Percentiles rank a stretch among this genome's conserved stretches.
These are phyloP conservation scores for Salicornia ramosissima DNA, from an alignment of 148 eudicot genomes.

Conservation along the genomic window DNA sequence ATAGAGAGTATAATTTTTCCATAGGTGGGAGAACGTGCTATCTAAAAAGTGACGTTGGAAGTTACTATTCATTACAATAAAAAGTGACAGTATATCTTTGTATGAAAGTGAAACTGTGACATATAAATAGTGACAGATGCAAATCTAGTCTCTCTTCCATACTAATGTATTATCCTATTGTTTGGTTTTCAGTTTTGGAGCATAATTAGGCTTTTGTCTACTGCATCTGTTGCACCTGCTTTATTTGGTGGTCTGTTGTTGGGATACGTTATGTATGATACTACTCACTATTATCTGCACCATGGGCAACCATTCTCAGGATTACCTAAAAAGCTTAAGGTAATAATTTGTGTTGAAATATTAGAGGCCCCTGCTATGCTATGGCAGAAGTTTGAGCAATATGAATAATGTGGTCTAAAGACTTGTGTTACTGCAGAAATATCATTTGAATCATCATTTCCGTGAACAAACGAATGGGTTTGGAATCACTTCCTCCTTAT, in stretches of 20 bases:
- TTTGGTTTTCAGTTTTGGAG: conserved; percentile 54
- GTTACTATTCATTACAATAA: too few species aligned
- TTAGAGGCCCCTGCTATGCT: neutral
- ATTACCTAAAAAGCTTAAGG: conserved; percentile 59
- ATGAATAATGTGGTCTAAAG: neutral
- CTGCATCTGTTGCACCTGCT: conserved; percentile 58
- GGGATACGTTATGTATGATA: conserved; percentile 73
- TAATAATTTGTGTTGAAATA: conserved; percentile 17
- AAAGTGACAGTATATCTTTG: neutral
- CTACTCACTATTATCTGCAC: conserved; percentile 79
- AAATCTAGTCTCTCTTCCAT: neutral
- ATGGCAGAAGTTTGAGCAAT: neutral
- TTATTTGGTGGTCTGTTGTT: conserved; percentile 61
- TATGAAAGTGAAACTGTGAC: neutral
- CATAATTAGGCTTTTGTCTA: conserved; percentile 40
- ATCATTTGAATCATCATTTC: conserved; percentile 86
- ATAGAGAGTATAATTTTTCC: too few species aligned
- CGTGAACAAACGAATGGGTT: conserved; percentile 63
- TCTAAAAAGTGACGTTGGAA: too few species aligned
- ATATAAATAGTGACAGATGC: neutral
- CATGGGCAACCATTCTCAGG: conserved; percentile 60
- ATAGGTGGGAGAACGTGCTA: too few species aligned
- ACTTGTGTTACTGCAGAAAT: conserved; percentile 43
- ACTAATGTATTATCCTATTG: neutral
- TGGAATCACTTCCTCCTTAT: conserved; percentile 74